A percentile compares a stretch with the other conserved stretches of the same genome.
Evolutionary conservation across 495 filamentous ascomycete species (phyloP).

Genomic region (Penicillium pulvis): DNA sequence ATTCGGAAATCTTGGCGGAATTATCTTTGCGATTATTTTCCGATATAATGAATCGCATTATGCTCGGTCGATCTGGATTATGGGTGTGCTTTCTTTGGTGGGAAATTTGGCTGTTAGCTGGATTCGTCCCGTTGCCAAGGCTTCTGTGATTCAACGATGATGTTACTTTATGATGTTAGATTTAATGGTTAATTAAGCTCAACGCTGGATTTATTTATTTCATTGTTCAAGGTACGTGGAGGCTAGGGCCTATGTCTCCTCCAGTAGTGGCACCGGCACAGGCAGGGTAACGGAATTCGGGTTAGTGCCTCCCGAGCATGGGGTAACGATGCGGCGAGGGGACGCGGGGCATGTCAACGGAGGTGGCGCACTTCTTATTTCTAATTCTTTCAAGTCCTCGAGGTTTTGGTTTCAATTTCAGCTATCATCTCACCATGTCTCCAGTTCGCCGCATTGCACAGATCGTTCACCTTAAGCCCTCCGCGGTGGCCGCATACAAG

Average conservation of each 20-base stretch:
- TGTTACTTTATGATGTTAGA: background rate
- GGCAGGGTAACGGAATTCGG: conserved; percentile 20
- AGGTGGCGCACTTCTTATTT: background rate
- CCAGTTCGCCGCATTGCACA: conserved; percentile 60
- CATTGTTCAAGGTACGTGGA: background rate
- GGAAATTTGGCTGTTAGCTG: conserved; percentile 68
- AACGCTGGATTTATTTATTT: background rate
- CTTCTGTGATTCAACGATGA: conserved; percentile 21
- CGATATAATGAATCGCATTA: conserved; percentile 71
- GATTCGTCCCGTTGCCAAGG: conserved; percentile 67
- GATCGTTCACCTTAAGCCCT: conserved; percentile 69
- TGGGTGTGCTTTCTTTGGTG: conserved; percentile 71
- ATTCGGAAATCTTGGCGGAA: conserved; percentile 80
- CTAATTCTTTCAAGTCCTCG: background rate
- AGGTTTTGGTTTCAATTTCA: background rate
- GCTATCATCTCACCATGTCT: conserved; percentile 17
- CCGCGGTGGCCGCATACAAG: conserved; percentile 65
- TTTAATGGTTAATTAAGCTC: background rate
- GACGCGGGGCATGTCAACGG: conserved; percentile 19
- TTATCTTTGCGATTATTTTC: conserved; percentile 86
- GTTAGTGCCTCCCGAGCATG: conserved; percentile 34
- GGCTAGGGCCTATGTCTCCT: conserved; percentile 9
- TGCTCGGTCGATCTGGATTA: conserved; percentile 74
- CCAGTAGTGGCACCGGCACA: background rate
- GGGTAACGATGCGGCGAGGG: conserved; percentile 22